Evolutionary conservation across 192 early-diverging fungal genomes (phyloP), one percentile per base, ranked within the genome.

Genomic region (Podochytrium sp.): DNA sequence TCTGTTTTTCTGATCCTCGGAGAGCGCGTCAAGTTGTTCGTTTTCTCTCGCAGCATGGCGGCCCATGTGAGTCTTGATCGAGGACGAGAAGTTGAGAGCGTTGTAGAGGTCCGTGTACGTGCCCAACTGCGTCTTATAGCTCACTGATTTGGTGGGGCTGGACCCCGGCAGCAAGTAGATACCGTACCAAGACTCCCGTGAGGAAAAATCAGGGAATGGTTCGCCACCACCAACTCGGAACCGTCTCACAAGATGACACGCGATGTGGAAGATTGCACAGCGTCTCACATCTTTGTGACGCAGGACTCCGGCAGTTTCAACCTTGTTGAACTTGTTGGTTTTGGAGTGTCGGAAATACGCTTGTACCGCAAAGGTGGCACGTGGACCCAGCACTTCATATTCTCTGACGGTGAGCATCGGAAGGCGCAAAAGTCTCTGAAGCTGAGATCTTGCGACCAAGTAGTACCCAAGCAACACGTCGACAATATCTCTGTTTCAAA

Each of bases 321-420:
- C 25, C 25, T 57, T 57, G 55, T 57, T 57, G 55, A 57, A 57
- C 29, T 57, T 57, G 29, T 57, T 57, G 6, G 10, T 57, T 29
- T 57, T 57, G 14, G 55, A 57, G 6, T 7, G 10, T 14, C 29
- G 55, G 27, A 57, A 57, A 29, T n/a, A 57, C 6, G 27, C 55
- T 29, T 57, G 55, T 29, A 57, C n/a, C 6, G 55, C 55, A 16
- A n/a, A 57, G 6, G 55, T 57, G 16, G 7, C n/a, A 25, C 12
- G 6, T 6, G 55, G 55, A 6, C 55, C 55, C 6, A 57, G 16
- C n/a, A 14, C 29, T 7, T 57, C 55, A 57, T 57, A 57, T 14
- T 7, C 25, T 10, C 25, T 57, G 16, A 25, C 55, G 7, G 12
- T 10, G 55, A 57, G 55, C 55, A 57, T 57, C 7, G 55, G 55